A percentile compares a stretch with the other conserved stretches of the same genome.
These are phyloP conservation scores for Tremella mesenterica DNA, from an alignment of 768 basidiomycete genomes.

Conservation along the genomic window DNA sequence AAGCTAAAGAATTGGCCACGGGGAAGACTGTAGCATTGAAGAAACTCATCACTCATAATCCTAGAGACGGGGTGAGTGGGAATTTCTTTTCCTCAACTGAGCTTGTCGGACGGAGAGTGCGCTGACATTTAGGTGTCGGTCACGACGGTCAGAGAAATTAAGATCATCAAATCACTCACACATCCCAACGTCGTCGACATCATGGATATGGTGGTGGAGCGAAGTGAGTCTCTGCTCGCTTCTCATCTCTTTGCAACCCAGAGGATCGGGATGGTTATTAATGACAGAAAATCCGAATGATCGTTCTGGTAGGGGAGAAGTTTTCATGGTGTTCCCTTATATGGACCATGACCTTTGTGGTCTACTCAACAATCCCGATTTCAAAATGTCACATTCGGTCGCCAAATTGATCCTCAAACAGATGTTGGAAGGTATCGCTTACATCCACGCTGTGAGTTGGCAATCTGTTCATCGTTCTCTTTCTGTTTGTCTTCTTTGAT, in stretches of 20 bases:
- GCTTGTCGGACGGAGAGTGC: background rate
- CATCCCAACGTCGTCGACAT: constrained; percentile 81
- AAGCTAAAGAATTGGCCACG: constrained; percentile 60
- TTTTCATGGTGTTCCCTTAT: constrained; percentile 99
- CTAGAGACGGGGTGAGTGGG: constrained; percentile 73
- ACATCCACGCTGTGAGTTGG: constrained; percentile 76
- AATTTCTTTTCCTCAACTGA: background rate
- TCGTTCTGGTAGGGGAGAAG: constrained; percentile 48
- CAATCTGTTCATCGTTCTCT: background rate
- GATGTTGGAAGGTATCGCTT: constrained; percentile 88
- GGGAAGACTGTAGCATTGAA: constrained; percentile 72
- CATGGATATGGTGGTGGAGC: constrained; percentile 78
- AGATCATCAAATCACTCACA: constrained; percentile 79
- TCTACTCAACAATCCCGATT: constrained; percentile 73
- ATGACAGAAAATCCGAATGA: constrained; percentile 24
- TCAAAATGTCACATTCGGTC: constrained; percentile 68
- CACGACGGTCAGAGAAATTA: constrained; percentile 92
- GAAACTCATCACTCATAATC: constrained; percentile 91
- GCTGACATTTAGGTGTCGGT: constrained; percentile 55
- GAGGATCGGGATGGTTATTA: too few relatives aligned
- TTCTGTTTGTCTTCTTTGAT: background rate
- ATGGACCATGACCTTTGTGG: constrained; percentile 99
- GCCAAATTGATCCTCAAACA: constrained; percentile 97
- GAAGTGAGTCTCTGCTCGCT: constrained; percentile 27
- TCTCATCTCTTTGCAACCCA: background rate